Evolutionary conservation across 2,329 filamentous ascomycete genomes (phyloP), one percentile per base, ranked within the genome.

Genomic region (Penicillium sp.): DNA sequence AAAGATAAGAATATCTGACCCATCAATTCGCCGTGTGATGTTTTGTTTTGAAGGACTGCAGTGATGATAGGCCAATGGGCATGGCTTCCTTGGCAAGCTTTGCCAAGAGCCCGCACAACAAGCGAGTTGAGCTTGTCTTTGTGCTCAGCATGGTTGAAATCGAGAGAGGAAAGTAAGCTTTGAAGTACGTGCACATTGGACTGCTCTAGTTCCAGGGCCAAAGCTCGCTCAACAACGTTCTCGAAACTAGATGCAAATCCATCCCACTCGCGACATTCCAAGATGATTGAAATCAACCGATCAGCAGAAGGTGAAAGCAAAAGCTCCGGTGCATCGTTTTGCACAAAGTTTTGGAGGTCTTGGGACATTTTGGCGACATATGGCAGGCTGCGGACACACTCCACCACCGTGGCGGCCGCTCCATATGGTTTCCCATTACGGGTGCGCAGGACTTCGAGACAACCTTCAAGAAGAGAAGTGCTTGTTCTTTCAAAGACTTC

Each of bases 291-390:
- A 8, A 92, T 77, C 0, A 96, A 73, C 50, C 87, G 82, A 2
- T 82, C 74, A 0, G 85, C 84, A 1, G 91, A 93, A 0, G 89
- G 84, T 0, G 90, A 92, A 2, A 82, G 74, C 3, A 93, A 75
- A 17, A 94, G 76, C 1, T 78, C 75, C 0, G 83, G 77, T 15
- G 89, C 77, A 59, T 87, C 78, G 1, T 84, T 76, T 21, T 79
- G 73, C 5, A 89, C 74, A 42, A 89, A 85, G 0, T 76, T 67
- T 4, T 79, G 72, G 13, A 86, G 73, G n/a, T 74, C 69, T 15
- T 72, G 61, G 13, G 78, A 77, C 2, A 67, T 64, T 37, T 77
- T 62, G 2, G 83, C 65, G 3, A 80, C 62, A 23, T 71, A 61
- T 1, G 77, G 77, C 49, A 78, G 75, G 12, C 74, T 75, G 27